These are phyloP conservation scores for Aureobasidium mangrovei DNA, from an alignment of 2,329 filamentous ascomycete genomes.

Conservation along the genomic window DNA sequence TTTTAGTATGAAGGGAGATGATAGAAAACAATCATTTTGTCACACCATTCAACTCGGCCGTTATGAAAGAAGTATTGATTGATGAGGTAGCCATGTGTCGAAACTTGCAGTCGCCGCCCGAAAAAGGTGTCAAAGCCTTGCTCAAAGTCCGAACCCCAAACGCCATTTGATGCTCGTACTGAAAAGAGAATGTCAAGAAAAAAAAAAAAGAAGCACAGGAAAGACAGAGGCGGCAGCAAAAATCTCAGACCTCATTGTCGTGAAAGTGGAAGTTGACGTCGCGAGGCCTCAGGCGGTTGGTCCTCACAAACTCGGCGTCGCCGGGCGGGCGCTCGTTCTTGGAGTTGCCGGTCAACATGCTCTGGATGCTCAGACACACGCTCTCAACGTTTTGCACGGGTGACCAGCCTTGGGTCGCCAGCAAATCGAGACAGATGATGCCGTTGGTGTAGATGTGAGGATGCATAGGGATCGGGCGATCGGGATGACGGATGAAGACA, in stretches of 20 bases:
- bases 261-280: slow-evolving; percentile 95
- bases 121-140: too few relatives aligned
- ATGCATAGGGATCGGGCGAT: slow-evolving; percentile 73
- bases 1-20: too few relatives aligned
- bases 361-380: slow-evolving; percentile 94
- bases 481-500: slow-evolving; percentile 57
- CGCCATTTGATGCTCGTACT: too few relatives aligned
- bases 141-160: too few relatives aligned
- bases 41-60: too few relatives aligned
- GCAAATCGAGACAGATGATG: slow-evolving; percentile 92
- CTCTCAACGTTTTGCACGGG: slow-evolving; percentile 96
- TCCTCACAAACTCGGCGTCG: slow-evolving; percentile 78
- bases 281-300: slow-evolving; percentile 67
- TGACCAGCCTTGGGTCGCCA: slow-evolving; percentile 83
- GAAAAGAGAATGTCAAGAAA: too few relatives aligned
- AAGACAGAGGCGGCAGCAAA: too few relatives aligned
- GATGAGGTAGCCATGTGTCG: too few relatives aligned
- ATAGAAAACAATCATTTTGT: too few relatives aligned
- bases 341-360: slow-evolving; percentile 92
- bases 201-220: too few relatives aligned
- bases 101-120: too few relatives aligned
- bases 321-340: slow-evolving; percentile 86
- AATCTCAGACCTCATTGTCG: slow-evolving; percentile 55
- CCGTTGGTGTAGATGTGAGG: slow-evolving; percentile 98
- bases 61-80: too few relatives aligned